phyloP scores from a whole-genome alignment of 2,329 filamentous ascomycete species.

The Graphilbum fragrans region DNA sequence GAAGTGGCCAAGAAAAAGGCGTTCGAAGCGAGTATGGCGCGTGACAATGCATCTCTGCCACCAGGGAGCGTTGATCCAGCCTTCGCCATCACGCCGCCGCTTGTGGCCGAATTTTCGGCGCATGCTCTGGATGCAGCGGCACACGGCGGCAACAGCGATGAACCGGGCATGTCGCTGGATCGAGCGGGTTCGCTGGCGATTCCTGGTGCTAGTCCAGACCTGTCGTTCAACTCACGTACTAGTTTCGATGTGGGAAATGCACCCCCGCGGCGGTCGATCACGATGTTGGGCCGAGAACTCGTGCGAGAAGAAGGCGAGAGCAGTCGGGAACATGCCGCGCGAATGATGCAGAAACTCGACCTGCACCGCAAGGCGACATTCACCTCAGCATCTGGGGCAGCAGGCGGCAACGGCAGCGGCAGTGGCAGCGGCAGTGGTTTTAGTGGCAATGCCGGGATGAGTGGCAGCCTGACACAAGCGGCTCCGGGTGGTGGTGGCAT shows the following conservation, averaged over 20 bases:
- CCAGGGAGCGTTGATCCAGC: conserved; percentile 52
- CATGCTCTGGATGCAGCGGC: conserved; percentile 41
- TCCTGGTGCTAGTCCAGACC: conserved; percentile 43
- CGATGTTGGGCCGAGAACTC: conserved; percentile 37
- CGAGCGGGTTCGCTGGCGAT: conserved; percentile 53
- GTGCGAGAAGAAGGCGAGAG: conserved; percentile 58
- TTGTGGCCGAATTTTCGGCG: conserved; percentile 81
- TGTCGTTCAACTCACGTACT: conserved; percentile 53
- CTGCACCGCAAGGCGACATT: conserved; percentile 69
- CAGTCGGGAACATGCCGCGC: conserved; percentile 67
- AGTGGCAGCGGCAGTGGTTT: conserved; percentile 14
- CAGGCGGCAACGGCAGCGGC: conserved; percentile 14
- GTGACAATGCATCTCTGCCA: conserved; percentile 31
- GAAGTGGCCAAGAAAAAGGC: conserved; percentile 90
- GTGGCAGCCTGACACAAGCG: no score
- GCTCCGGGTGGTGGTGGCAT: conserved; percentile 63
- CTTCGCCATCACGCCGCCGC: conserved; percentile 83
- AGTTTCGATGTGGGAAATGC: conserved; percentile 56
- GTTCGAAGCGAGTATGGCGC: conserved; percentile 57
- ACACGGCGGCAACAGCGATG: conserved; percentile 21
- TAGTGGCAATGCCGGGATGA: conserved; percentile 23
- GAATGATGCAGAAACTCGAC: conserved; percentile 89
- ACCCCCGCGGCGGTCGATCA: conserved; percentile 42
- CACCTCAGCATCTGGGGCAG: background rate
- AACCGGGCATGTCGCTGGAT: conserved; percentile 33